Percentiles rank a stretch among this genome's conserved stretches.
Conservation (phyloP, 1,284 basidiomycete species). For the Cryptococcus amylolentus region DNA sequence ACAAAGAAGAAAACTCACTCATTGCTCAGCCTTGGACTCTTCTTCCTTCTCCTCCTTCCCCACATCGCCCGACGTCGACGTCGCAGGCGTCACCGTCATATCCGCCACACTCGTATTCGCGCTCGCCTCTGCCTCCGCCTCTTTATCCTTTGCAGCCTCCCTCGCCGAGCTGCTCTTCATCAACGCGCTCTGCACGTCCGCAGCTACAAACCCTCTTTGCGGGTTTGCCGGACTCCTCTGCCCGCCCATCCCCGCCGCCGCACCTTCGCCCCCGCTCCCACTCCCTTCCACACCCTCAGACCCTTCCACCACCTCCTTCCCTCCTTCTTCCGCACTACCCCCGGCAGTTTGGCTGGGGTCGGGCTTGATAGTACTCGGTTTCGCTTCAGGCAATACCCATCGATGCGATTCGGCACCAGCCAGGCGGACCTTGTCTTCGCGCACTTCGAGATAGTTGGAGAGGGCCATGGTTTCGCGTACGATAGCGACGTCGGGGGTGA, state of each 20-base stretch:
- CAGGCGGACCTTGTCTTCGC: constrained; percentile 63
- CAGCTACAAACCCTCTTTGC: constrained; percentile 9
- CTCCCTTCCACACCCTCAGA: neutral
- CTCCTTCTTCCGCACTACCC: neutral
- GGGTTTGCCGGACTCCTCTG: neutral
- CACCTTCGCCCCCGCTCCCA: neutral
- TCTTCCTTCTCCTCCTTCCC: constrained; percentile 14
- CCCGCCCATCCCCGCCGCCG: constrained; percentile 1
- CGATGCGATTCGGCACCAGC: constrained; percentile 58
- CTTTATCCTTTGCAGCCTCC: neutral
- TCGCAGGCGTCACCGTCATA: constrained; percentile 17
- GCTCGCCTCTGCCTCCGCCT: constrained; percentile 12
- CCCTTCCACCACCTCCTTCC: neutral
- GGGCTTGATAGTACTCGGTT: constrained; percentile 25
- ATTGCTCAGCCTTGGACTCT: constrained; percentile 5
- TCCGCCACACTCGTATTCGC: constrained; percentile 23
- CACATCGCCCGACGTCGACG: constrained; percentile 23
- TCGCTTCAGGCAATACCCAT: constrained; percentile 70
- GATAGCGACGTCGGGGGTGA: constrained; percentile 64
- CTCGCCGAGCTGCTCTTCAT: constrained; percentile 29
- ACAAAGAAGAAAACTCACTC: too few relatives aligned
- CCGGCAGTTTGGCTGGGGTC: constrained; percentile 10
- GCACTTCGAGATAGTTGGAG: constrained; percentile 70
- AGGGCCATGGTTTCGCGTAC: constrained; percentile 68
- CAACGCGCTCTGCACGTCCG: constrained; percentile 40